These are phyloP conservation scores for Chrysoporthe cubensis DNA, from an alignment of 2,329 filamentous ascomycete genomes.

Conservation along the genomic window DNA sequence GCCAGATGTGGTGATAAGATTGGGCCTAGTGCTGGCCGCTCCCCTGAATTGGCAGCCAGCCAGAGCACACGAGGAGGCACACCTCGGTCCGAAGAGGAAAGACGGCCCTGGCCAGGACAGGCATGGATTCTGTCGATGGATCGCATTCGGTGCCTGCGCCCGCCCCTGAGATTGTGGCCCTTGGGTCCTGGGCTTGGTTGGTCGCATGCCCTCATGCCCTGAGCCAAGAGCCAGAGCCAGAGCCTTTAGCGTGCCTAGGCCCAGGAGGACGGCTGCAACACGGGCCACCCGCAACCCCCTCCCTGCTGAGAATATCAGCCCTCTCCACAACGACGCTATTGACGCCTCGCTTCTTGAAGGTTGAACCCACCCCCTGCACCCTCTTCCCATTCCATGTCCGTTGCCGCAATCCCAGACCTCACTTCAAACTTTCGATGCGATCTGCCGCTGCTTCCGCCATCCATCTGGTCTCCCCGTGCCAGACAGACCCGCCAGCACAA, in stretches of 20 bases:
- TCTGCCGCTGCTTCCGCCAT: background rate
- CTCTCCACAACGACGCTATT: conserved; percentile 2
- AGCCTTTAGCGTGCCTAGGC: no score
- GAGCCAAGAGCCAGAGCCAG: background rate
- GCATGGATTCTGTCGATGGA: background rate
- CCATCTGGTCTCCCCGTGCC: background rate
- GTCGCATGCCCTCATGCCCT: background rate
- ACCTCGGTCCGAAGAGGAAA: background rate
- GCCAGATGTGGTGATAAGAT: background rate
- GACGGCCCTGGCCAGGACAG: background rate
- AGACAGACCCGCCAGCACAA: background rate
- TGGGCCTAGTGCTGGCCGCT: background rate
- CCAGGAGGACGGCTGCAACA: background rate
- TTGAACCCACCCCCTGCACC: conserved; percentile 16
- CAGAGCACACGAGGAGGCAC: background rate
- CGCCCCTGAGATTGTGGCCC: conserved; percentile 5
- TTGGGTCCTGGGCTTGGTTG: background rate
- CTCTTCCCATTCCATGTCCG: conserved; percentile 5
- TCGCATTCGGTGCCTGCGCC: background rate
- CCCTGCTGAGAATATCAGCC: background rate
- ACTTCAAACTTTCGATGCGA: conserved; percentile 24
- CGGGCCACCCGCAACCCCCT: conserved; percentile 7
- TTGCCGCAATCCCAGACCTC: conserved; percentile 8
- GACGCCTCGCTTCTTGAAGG: conserved; percentile 10
- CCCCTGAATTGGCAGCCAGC: conserved; percentile 8